Evolutionary conservation across 306 rosid species (phyloP).

Genomic region (Prinsepia uniflora): DNA sequence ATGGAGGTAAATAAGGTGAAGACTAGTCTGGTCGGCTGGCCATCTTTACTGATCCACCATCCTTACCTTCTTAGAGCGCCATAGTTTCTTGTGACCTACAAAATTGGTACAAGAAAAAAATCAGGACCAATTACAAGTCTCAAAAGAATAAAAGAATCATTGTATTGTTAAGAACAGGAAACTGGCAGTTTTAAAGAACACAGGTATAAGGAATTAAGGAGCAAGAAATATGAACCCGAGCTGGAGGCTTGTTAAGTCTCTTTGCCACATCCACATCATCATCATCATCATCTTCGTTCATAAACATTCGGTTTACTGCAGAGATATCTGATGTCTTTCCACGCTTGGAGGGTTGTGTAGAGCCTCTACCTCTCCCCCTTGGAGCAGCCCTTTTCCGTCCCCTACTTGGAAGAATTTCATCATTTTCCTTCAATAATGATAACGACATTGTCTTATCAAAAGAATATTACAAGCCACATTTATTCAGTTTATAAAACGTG

Average conservation of each 20-base stretch:
- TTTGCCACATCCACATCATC: constrained; percentile 46
- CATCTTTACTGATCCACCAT: neutral
- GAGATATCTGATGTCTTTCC: constrained; percentile 68
- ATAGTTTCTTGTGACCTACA: constrained; percentile 82
- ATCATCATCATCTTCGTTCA: constrained; percentile 55
- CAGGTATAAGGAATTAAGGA: neutral
- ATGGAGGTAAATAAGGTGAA: neutral
- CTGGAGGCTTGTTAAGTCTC: constrained; percentile 61
- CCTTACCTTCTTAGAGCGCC: constrained; percentile 78
- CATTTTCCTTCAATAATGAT: constrained; percentile 58
- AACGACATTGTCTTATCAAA: constrained; percentile 6
- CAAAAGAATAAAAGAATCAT: neutral
- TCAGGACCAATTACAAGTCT: neutral
- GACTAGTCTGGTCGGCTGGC: neutral
- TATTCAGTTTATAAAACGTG: neutral
- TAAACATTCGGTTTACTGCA: constrained; percentile 55
- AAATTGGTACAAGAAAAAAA: constrained; percentile 16
- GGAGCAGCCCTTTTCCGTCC: constrained; percentile 80
- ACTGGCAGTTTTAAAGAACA: neutral
- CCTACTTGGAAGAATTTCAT: constrained; percentile 41
- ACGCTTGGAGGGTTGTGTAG: constrained; percentile 67
- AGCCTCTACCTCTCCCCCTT: constrained; percentile 84
- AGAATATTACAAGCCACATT: neutral
- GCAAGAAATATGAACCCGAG: constrained; percentile 51
- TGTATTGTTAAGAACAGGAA: too few relatives aligned